Evolutionary conservation across 208 protist genomes (phyloP).

Genomic region (Phytomonas sp.): DNA sequence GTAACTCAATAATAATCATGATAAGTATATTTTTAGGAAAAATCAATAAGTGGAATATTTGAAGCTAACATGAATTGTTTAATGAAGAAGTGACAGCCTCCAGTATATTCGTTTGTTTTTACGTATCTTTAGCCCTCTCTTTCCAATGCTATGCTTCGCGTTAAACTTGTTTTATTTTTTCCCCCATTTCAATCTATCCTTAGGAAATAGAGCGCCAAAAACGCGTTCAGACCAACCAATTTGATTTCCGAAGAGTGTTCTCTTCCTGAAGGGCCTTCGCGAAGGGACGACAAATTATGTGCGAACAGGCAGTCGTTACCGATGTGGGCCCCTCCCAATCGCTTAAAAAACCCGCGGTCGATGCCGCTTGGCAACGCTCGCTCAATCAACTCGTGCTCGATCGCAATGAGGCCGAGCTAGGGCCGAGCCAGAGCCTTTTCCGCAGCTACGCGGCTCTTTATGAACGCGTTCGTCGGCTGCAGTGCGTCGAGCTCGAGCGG

Average conservation of each 20-base stretch:
- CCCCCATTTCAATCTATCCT: neutral
- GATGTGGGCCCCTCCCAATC: neutral
- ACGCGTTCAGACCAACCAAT: neutral
- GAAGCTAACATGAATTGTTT: neutral
- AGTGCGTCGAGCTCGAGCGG: constrained; percentile 28
- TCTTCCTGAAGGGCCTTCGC: neutral
- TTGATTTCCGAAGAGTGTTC: neutral
- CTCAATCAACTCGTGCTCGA: constrained; percentile 33
- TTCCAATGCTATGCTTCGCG: neutral
- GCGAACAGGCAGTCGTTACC: neutral
- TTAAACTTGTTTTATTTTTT: neutral
- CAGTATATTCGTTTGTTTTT: neutral
- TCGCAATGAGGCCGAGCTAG: constrained; percentile 50
- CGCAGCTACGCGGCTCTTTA: constrained; percentile 31
- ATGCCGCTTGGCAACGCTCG: constrained; percentile 19
- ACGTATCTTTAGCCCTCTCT: neutral
- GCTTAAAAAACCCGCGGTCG: neutral
- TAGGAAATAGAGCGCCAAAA: neutral
- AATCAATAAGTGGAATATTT: neutral
- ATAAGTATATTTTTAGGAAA: neutral
- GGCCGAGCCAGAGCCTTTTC: constrained; percentile 36
- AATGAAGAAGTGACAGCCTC: neutral
- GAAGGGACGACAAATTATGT: neutral
- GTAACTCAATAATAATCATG: constrained; percentile 1
- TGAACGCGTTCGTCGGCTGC: constrained; percentile 24